Base-by-base conservation (phyloP, 2,329 filamentous ascomycete species). In the Lasiodiplodia citricola region DNA sequence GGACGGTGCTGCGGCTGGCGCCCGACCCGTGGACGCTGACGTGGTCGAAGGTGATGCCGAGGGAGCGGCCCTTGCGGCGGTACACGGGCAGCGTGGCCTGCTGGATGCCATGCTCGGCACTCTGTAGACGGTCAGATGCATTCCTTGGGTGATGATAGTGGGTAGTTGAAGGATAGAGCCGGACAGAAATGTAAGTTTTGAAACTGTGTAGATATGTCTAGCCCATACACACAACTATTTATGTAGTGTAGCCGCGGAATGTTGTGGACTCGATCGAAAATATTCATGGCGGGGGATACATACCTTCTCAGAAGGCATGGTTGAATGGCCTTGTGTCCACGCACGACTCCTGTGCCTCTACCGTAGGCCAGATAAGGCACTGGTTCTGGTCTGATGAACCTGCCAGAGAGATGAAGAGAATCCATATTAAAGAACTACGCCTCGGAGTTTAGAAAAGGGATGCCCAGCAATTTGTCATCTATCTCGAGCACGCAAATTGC, bases 31-130 rank as follows among this genome's bases (percentile, higher is more conserved):
- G 83, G 25, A 92, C 90, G 0, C 83, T 90, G 57, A 92, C 81
- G 67, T 88, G 82, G 70, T 86, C 82, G 87, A 89, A 92, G 1
- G 89, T 87, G 0, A 92, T 83, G 25, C 90, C 90, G 3, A 91
- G 84, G 75, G 92, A 21, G 25, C 55, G 18, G 18, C 55, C 35
- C 11, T 38, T 25, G 31, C 10, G 55, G n/a, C 37, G 35, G 7
- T 58, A 41, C 1, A 58, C 10, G 5, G 55, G 55, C 13, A 58
- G 55, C 8, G 28, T 4, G 28, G 14, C 13, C 11, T 23, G 11
- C 13, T 28, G 14, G 25, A 3, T 3, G 51, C 13, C 50, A 6
- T 28, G 13, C 4, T 28, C 11, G 50, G 11, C 16, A 8, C 25
- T 28, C 50, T 54, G 51, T 35, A 11, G 51, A 18, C 2, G 14